A percentile compares a stretch with the other conserved stretches of the same genome.
Evolutionary conservation across 2,329 filamentous ascomycete genomes (phyloP).

Genomic region (Xylariaceae sp.): DNA sequence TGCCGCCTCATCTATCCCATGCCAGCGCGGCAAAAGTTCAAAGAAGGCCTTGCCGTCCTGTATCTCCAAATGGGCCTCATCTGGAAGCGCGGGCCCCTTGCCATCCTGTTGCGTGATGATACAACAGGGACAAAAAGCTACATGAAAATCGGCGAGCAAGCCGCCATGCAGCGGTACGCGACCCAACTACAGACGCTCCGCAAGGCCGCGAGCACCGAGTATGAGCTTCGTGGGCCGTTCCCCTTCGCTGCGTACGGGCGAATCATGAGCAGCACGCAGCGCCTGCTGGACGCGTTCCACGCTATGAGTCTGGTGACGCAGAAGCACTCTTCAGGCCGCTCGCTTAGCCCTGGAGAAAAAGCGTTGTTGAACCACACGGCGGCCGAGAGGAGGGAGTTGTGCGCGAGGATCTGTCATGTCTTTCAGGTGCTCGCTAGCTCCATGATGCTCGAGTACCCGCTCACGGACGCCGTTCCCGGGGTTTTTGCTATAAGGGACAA

Average conservation of each 20-base stretch:
- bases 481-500: slow-evolving; percentile 77
- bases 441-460: slow-evolving; percentile 89
- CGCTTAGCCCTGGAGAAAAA: slow-evolving; percentile 76
- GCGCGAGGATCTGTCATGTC: slow-evolving; percentile 86
- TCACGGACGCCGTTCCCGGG: slow-evolving; percentile 83
- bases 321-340: slow-evolving; percentile 69
- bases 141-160: slow-evolving; percentile 84
- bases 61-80: slow-evolving; percentile 94
- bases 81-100: slow-evolving; percentile 90
- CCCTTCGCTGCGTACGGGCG: slow-evolving; percentile 67
- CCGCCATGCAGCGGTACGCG: slow-evolving; percentile 77
- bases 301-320: slow-evolving; percentile 91
- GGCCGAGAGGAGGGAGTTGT: slow-evolving; percentile 74
- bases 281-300: slow-evolving; percentile 89
- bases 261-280: slow-evolving; percentile 74
- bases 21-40: slow-evolving; percentile 80
- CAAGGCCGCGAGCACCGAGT: slow-evolving; percentile 73
- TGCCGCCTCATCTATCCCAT: slow-evolving; percentile 92
- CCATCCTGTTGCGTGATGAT: slow-evolving; percentile 61
- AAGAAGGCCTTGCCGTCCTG: slow-evolving; percentile 82
- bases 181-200: slow-evolving; percentile 71
- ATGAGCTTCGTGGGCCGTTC: slow-evolving; percentile 84
- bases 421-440: slow-evolving; percentile 82
- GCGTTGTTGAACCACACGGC: slow-evolving; percentile 76
- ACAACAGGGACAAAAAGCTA: slow-evolving; percentile 59